A percentile compares a stretch with the other conserved stretches of the same genome.
Conservation (phyloP, 345 rosid genomes). For the Fremontodendron californicum region DNA sequence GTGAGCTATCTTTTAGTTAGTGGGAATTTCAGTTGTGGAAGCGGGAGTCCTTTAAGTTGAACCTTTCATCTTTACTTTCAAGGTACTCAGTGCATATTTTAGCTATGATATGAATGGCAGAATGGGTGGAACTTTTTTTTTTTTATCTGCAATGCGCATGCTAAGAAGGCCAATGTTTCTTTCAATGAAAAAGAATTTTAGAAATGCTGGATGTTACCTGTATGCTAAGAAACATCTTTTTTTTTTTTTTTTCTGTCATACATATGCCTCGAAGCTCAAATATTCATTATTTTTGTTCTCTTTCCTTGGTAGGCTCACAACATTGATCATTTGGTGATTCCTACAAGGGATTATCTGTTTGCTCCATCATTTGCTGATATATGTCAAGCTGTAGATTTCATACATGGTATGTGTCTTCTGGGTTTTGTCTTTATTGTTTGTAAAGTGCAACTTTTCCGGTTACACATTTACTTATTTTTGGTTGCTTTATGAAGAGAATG, state of each 20-base stretch:
- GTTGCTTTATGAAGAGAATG: constrained; percentile 58
- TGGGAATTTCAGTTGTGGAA: not conserved
- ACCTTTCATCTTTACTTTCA: not conserved
- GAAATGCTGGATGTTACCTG: not conserved
- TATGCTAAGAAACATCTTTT: too few relatives aligned
- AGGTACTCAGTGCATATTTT: not conserved
- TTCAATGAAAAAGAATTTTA: not conserved
- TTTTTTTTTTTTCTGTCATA: too few relatives aligned
- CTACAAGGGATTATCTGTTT: constrained; percentile 93
- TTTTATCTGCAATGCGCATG: not conserved
- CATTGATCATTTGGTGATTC: constrained; percentile 87
- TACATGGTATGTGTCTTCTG: constrained; percentile 48
- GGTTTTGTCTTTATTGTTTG: not conserved
- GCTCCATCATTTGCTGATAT: constrained; percentile 81
- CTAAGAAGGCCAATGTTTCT: not conserved
- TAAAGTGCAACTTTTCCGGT: not conserved
- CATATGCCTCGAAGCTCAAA: not conserved
- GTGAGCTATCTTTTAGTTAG: not conserved
- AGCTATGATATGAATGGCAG: not conserved
- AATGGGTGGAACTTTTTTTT: not conserved
- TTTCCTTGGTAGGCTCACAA: constrained; percentile 42
- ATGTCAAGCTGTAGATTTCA: constrained; percentile 79
- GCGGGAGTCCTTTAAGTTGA: not conserved
- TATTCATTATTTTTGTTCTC: constrained; percentile 7
- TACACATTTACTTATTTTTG: not conserved